phyloP scores from a whole-genome alignment of 2,329 filamentous ascomycete species.

The Aspergillus floridensis region DNA sequence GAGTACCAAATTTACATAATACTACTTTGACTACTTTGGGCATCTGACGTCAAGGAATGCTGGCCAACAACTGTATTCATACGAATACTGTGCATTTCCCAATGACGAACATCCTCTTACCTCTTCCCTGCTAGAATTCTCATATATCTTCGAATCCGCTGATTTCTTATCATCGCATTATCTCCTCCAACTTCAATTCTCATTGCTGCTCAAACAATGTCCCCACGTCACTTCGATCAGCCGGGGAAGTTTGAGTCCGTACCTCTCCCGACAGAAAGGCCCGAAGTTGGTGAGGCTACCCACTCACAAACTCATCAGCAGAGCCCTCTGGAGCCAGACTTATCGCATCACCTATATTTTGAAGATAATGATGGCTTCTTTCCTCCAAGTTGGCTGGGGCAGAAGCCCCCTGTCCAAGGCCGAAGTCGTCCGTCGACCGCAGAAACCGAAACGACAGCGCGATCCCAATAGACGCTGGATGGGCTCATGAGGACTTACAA shows the following conservation, averaged over 20 bases:
- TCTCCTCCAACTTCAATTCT: neutral
- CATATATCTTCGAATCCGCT: no score
- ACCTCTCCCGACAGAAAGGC: neutral
- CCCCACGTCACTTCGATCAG: neutral
- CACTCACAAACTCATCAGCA: neutral
- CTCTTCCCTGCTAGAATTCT: no score
- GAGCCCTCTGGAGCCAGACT: constrained; percentile 17
- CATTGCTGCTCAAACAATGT: neutral
- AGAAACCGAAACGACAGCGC: neutral
- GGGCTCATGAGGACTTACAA: neutral
- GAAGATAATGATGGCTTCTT: constrained; percentile 39
- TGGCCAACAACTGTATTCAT: neutral
- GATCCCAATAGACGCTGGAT: neutral
- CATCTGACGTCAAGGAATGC: neutral
- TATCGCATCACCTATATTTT: constrained; percentile 35
- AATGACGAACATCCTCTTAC: no score
- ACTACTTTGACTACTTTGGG: neutral
- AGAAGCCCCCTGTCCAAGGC: constrained; percentile 11
- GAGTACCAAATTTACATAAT: no score
- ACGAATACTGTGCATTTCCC: no score
- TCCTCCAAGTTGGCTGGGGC: constrained; percentile 28
- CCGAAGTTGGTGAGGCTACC: neutral
- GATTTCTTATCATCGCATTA: neutral
- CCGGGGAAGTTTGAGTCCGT: neutral
- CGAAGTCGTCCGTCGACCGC: neutral